Evolutionary conservation across 2,329 filamentous ascomycete genomes (phyloP).

Genomic region (Amylocarpus encephaloides): DNA sequence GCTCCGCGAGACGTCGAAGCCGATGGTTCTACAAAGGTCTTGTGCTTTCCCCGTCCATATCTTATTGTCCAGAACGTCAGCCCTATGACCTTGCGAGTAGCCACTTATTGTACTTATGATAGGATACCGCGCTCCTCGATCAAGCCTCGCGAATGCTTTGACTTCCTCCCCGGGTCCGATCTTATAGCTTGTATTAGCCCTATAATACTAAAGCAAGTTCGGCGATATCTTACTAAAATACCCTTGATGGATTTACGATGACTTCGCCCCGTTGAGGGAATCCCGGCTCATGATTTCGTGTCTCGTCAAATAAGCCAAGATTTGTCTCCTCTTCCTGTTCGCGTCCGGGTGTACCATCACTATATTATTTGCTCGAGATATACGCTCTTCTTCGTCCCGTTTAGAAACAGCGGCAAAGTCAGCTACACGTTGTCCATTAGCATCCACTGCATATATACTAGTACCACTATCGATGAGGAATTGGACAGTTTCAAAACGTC

Average conservation of each 20-base stretch:
- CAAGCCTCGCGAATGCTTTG: constrained; percentile 8
- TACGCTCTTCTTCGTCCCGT: constrained; percentile 6
- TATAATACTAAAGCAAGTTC: constrained; percentile 5
- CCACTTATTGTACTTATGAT: constrained; percentile 8
- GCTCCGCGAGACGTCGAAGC: constrained; percentile 8
- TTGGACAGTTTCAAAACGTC: constrained; percentile 1
- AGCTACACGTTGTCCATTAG: constrained; percentile 3
- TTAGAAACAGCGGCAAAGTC: constrained; percentile 4
- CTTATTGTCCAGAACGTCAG: constrained; percentile 7
- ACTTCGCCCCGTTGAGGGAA: constrained; percentile 4
- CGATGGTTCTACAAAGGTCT: constrained; percentile 8
- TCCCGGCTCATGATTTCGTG: constrained; percentile 2
- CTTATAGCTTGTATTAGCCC: constrained; percentile 4
- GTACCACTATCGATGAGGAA: constrained; percentile 4
- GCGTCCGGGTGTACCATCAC: constrained; percentile 4
- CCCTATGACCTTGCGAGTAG: constrained; percentile 5
- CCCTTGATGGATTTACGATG: constrained; percentile 7
- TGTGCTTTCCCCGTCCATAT: constrained; percentile 8
- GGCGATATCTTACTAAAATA: constrained; percentile 7
- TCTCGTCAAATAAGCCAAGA: constrained; percentile 7
- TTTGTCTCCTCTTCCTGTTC: constrained; percentile 7
- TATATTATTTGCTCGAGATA: constrained; percentile 8
- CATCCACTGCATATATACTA: constrained; percentile 7
- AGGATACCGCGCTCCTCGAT: constrained; percentile 8
- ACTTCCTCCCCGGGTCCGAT: constrained; percentile 4